phyloP scores from a whole-genome alignment of 2,329 filamentous ascomycete species.

The Pseudopyrenochaeta lycopersici region DNA sequence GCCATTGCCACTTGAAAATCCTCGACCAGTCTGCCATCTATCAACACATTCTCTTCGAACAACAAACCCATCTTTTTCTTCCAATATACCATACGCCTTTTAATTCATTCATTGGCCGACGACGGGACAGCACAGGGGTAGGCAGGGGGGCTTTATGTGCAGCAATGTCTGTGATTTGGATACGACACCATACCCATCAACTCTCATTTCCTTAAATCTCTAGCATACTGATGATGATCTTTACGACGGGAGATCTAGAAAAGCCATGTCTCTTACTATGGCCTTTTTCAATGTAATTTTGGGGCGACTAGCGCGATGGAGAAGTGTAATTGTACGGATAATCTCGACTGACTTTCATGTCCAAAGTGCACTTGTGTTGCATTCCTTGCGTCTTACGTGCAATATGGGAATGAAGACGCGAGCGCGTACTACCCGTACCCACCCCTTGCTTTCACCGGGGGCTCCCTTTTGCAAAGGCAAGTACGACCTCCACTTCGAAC shows the following conservation, averaged over 20 bases:
- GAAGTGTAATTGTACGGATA: conserved; percentile 1
- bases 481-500: too few relatives aligned
- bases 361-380: neutral
- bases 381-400: neutral
- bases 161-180: neutral
- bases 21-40: neutral
- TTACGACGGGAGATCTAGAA: neutral
- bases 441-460: neutral
- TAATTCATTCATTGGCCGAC: neutral
- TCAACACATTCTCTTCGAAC: neutral
- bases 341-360: neutral
- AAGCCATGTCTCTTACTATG: neutral
- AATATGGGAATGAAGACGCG: neutral
- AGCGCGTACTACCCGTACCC: neutral
- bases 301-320: neutral
- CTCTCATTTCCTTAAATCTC: neutral
- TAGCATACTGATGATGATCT: neutral
- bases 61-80: neutral
- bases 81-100: neutral
- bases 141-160: neutral
- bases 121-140: neutral
- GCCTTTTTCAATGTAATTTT: neutral
- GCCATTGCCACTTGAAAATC: conserved; percentile 3
- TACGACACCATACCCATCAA: neutral
- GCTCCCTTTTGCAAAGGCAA: too few relatives aligned